A percentile compares a stretch with the other conserved stretches of the same genome.
These are phyloP conservation scores for Naganishia sp. DNA, from an alignment of 1,284 basidiomycete species.

Conservation along the genomic window DNA sequence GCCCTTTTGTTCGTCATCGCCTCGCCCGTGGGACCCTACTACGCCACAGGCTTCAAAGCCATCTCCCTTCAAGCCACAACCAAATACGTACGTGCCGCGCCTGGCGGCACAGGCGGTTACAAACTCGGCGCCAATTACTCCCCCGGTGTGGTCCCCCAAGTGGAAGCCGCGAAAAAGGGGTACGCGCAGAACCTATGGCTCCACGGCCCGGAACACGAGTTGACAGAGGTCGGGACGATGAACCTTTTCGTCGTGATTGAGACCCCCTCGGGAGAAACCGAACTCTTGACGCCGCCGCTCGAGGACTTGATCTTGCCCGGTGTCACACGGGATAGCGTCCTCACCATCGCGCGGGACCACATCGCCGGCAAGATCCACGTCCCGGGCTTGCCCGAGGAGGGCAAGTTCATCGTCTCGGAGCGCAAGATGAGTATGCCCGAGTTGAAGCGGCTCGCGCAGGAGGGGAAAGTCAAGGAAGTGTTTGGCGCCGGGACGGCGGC, in stretches of 20 bases:
- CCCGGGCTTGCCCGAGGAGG: slow-evolving; percentile 62
- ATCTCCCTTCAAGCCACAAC: slow-evolving; percentile 89
- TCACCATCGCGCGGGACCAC: slow-evolving; percentile 78
- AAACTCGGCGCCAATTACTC: slow-evolving; percentile 93
- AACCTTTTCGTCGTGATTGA: slow-evolving; percentile 89
- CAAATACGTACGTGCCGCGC: slow-evolving; percentile 83
- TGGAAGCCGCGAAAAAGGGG: slow-evolving; percentile 75
- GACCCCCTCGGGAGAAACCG: slow-evolving; percentile 65
- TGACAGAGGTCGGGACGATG: slow-evolving; percentile 88
- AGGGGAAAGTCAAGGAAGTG: slow-evolving; percentile 78
- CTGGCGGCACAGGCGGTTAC: slow-evolving; percentile 88
- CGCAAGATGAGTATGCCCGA: slow-evolving; percentile 87
- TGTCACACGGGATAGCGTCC: slow-evolving; percentile 82
- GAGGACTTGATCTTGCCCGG: slow-evolving; percentile 96
- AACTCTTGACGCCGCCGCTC: slow-evolving; percentile 87
- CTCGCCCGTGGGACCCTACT: slow-evolving; percentile 93
- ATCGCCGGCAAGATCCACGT: slow-evolving; percentile 62
- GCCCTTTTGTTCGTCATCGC: slow-evolving; percentile 93
- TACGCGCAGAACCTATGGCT: slow-evolving; percentile 97
- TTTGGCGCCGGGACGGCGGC: slow-evolving; percentile 94
- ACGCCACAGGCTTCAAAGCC: slow-evolving; percentile 92
- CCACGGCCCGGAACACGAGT: slow-evolving; percentile 77
- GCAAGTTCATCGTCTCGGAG: slow-evolving; percentile 71
- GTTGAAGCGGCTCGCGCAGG: slow-evolving; percentile 69
- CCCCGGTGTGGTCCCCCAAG: slow-evolving; percentile 83